phyloP scores from a whole-genome alignment of 2,329 filamentous ascomycete genomes.

The Penicillium fuscoglaucum region DNA sequence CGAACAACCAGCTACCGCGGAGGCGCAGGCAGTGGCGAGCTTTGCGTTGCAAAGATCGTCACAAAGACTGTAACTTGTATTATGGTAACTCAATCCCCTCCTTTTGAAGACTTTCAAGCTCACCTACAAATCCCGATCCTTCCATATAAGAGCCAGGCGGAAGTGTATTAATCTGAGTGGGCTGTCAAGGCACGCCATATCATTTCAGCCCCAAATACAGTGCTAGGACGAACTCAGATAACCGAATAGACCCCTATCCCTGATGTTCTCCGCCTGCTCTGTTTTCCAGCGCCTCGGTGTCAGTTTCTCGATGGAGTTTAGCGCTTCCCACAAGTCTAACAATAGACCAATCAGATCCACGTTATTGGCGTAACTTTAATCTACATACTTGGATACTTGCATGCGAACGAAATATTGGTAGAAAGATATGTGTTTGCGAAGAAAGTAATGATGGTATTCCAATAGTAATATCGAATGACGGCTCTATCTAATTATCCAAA shows the following conservation, averaged over 20 bases:
- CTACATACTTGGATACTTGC: background rate
- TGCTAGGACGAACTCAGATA: no score
- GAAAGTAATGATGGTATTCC: background rate
- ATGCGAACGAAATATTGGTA: background rate
- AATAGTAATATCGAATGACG: background rate
- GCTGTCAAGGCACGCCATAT: no score
- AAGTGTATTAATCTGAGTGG: no score
- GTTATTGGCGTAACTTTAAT: background rate
- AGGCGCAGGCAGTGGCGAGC: no score
- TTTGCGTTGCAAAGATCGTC: no score
- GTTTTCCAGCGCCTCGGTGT: background rate
- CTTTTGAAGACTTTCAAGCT: no score
- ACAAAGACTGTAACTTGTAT: background rate
- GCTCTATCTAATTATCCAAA: background rate
- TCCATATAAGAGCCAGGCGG: no score
- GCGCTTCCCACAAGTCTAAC: background rate
- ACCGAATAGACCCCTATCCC: background rate
- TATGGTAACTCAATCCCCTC: no score
- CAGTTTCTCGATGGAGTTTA: background rate
- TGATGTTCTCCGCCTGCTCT: background rate
- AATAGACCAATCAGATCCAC: background rate
- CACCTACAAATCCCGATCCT: no score
- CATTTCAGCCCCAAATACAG: no score
- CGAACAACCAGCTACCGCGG: background rate
- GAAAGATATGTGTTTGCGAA: background rate